A percentile compares a stretch with the other conserved stretches of the same genome.
These are phyloP conservation scores for Linderniella brevidens DNA, from an alignment of 257 asterid species.

Conservation along the genomic window DNA sequence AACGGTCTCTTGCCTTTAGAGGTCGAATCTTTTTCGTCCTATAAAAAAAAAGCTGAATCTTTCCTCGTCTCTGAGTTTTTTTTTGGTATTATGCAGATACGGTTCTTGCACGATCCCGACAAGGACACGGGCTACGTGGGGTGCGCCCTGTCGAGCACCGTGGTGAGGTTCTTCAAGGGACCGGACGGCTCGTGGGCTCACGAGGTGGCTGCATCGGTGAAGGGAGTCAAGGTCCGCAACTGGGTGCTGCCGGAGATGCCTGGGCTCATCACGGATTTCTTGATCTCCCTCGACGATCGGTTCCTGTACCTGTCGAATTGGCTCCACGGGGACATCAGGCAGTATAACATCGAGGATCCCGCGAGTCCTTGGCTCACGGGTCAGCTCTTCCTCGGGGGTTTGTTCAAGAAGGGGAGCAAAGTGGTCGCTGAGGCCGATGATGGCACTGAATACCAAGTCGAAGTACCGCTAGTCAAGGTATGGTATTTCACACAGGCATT, in stretches of 20 bases:
- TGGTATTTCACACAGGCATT: no score
- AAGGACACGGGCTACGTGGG: slow-evolving; percentile 88
- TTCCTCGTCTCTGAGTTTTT: no score
- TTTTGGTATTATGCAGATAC: slow-evolving; percentile 24
- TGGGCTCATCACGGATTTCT: neutral
- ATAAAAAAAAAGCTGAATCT: no score
- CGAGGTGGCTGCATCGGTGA: slow-evolving; percentile 31
- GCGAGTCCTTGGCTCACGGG: slow-evolving; percentile 46
- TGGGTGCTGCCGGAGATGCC: neutral
- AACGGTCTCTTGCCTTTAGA: slow-evolving; percentile 86
- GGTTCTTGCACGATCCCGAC: slow-evolving; percentile 80
- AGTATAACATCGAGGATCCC: slow-evolving; percentile 73
- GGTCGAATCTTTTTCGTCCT: slow-evolving; percentile 14
- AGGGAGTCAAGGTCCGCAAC: no score
- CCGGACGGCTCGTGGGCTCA: slow-evolving; percentile 78
- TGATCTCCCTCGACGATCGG: slow-evolving; percentile 3
- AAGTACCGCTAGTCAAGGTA: neutral
- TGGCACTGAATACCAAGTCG: neutral
- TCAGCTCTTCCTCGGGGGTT: slow-evolving; percentile 12
- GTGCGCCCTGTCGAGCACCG: slow-evolving; percentile 75
- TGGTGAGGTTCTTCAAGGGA: slow-evolving; percentile 76
- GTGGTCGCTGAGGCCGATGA: no score
- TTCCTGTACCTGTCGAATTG: slow-evolving; percentile 50
- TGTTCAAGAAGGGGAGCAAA: no score
- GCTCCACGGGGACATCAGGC: slow-evolving; percentile 93